Evolutionary conservation across 2,329 filamentous ascomycete species (phyloP), one percentile per base, ranked within the genome.

Genomic region (Raffaelea ambrosiae): DNA sequence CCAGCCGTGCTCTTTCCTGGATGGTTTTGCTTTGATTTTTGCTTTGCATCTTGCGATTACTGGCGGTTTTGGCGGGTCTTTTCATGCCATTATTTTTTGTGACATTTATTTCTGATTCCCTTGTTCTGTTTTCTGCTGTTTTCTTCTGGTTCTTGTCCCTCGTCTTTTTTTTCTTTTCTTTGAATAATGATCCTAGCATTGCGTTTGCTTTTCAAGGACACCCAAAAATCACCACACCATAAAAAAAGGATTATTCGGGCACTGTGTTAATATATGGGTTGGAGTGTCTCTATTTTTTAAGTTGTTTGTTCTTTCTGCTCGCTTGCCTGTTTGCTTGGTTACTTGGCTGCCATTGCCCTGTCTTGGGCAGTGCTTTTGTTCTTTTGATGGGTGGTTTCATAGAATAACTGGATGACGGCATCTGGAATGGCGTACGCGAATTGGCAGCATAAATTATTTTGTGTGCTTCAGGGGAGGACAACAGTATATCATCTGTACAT

Each of bases 391-490:
- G 35, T 38, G 18, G 7, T n/a, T 38, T 16, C 13, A 16, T 38
- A 38, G 35, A 38, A 38, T 5, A n/a, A 38, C 35, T 38, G 43
- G 46, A 43, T 48, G 22, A 41, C 38, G 44, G 44, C 44, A 46
- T 46, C 38, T 46, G 38, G 19, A 46, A 46, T 33, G 38, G 44
- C 44, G 38, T 21, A 46, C 8, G 23, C 4, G 10, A 5, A 45
- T 20, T 14, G 33, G 22, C 7, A 29, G 13, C 7, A 13, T 13
- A 29, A n/a, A n/a, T n/a, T 29, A 13, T 29, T 29, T 29, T 7
- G 7, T 29, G 26, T 29, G 26, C 26, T 29, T 29, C 13, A 13
- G 10, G 20, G 21, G 19, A 31, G 33, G 26, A n/a, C 5, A 16
- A 16, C 9, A 10, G 4, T n/a, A n/a, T n/a, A 26, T 26, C 14